Evolutionary conservation across 1,284 basidiomycete species (phyloP).

Genomic region (Butyriboletus regius): DNA sequence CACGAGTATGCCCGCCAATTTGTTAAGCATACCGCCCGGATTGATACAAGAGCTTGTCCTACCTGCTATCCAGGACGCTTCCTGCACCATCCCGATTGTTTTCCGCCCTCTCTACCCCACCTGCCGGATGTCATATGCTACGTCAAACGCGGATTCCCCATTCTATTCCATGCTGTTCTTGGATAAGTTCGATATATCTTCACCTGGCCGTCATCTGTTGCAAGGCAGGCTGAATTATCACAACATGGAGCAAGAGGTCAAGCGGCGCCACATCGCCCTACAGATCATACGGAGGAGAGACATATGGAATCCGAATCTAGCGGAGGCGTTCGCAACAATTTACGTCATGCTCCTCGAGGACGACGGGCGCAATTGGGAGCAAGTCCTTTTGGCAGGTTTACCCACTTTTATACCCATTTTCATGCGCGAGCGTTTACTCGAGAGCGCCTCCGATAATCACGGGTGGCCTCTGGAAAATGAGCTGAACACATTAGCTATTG

Average conservation of each 20-base stretch:
- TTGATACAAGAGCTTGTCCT: conserved; percentile 34
- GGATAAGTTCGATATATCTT: conserved; percentile 37
- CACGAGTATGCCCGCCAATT: conserved; percentile 22
- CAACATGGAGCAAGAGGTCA: conserved; percentile 36
- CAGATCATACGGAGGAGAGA: conserved; percentile 36
- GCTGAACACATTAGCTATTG: conserved; percentile 41
- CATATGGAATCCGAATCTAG: conserved; percentile 33
- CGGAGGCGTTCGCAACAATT: conserved; percentile 47
- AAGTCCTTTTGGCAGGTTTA: conserved; percentile 44
- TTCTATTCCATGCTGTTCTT: conserved; percentile 38
- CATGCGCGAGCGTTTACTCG: conserved; percentile 36
- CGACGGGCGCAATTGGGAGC: conserved; percentile 49
- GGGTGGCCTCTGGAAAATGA: conserved; percentile 47
- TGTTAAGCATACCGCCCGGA: conserved; percentile 30
- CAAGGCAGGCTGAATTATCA: conserved; percentile 11
- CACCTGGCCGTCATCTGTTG: conserved; percentile 35
- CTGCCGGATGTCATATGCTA: conserved; percentile 31
- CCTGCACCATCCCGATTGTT: conserved; percentile 31
- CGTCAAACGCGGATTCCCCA: conserved; percentile 22
- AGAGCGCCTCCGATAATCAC: conserved; percentile 32
- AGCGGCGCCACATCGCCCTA: conserved; percentile 39
- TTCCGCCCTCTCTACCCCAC: conserved; percentile 30
- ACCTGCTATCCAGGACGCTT: conserved; percentile 23
- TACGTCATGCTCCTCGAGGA: conserved; percentile 58
- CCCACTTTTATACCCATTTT: conserved; percentile 37